Conservation (phyloP, 306 rosid genomes). For the Fragaria nilgerrensis region DNA sequence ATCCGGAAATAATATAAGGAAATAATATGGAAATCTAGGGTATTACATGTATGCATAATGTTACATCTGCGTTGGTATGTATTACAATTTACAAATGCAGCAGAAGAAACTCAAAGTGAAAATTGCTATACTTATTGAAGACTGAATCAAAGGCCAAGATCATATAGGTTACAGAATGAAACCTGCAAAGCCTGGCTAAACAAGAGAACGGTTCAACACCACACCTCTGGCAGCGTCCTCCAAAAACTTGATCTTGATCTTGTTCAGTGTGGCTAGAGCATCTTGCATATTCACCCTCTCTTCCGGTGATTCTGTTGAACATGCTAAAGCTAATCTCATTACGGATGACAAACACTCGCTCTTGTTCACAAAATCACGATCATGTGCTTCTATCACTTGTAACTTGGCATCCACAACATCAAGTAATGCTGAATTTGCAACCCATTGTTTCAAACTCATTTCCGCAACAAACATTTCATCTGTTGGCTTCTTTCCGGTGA, state of each 20-base stretch:
- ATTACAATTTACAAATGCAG: no score
- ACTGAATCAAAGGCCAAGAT: neutral
- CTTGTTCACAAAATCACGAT: neutral
- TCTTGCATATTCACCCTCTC: neutral
- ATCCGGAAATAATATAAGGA: no score
- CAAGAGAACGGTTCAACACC: neutral
- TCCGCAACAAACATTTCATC: conserved; percentile 17
- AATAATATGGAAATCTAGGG: no score
- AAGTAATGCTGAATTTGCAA: neutral
- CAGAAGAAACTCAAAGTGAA: no score
- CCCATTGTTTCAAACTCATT: conserved; percentile 18
- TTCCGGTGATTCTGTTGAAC: conserved; percentile 4
- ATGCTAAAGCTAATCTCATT: conserved; percentile 8
- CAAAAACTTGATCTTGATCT: conserved; percentile 11
- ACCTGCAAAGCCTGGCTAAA: neutral
- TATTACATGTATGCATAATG: no score
- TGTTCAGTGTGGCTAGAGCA: neutral
- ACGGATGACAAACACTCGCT: neutral
- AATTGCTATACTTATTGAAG: neutral
- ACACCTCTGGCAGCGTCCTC: neutral
- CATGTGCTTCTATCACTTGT: neutral
- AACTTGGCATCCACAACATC: conserved; percentile 12
- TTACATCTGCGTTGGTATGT: no score
- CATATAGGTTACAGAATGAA: neutral
- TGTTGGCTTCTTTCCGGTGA: conserved; percentile 21